A percentile compares a stretch with the other conserved stretches of the same genome.
Conservation (phyloP, 768 basidiomycete genomes). For the Kwoniella sp. region DNA sequence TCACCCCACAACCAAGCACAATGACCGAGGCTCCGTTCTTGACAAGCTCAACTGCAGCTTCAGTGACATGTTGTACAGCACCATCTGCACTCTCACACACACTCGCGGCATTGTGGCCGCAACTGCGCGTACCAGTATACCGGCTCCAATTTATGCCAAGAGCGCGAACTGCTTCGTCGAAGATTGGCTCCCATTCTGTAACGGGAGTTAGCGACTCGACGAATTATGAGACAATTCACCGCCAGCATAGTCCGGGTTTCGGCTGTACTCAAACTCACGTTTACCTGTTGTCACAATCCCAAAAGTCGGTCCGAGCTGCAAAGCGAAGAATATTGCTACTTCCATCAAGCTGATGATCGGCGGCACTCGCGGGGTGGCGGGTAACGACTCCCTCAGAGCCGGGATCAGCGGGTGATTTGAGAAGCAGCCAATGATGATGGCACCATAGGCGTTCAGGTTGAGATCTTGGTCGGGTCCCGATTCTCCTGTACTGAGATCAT, state of each 20-base stretch:
- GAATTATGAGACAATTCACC: no score
- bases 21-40: constrained; percentile 17
- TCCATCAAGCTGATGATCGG: constrained; percentile 18
- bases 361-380: no score
- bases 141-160: constrained; percentile 4
- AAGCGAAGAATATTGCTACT: constrained; percentile 6
- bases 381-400: constrained; percentile 11
- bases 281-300: constrained; percentile 22
- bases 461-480: not conserved
- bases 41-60: constrained; percentile 8
- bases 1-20: constrained; percentile 25
- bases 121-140: constrained; percentile 18
- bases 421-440: constrained; percentile 16
- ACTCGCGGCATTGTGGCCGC: constrained; percentile 19
- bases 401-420: constrained; percentile 17
- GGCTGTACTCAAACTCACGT: no score
- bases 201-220: not conserved
- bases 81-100: constrained; percentile 12
- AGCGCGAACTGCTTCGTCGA: constrained; percentile 5
- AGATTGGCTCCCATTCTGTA: constrained; percentile 2
- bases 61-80: constrained; percentile 1
- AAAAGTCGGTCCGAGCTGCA: constrained; percentile 15
- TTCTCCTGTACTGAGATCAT: no score
- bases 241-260: no score
- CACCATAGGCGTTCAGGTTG: constrained; percentile 5